Conservation (phyloP, 192 early-diverging fungal genomes). For the Backusella tuberculispora region DNA sequence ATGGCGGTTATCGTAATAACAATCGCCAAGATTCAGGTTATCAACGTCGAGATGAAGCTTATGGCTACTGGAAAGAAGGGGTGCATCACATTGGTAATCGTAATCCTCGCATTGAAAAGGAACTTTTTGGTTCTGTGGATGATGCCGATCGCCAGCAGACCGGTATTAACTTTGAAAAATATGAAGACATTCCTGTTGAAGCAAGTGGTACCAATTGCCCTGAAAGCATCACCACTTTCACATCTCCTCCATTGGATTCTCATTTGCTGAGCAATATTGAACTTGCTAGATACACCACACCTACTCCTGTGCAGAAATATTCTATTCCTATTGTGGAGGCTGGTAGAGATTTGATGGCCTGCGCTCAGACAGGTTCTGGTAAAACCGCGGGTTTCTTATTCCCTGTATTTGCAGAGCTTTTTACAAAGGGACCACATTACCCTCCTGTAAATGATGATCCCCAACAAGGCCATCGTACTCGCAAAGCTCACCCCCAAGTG, state of each 20-base stretch:
- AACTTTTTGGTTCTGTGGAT: conserved; percentile 76
- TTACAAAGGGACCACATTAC: conserved; percentile 74
- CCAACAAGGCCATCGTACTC: conserved; percentile 61
- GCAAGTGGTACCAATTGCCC: conserved; percentile 75
- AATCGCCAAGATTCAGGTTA: conserved; percentile 46
- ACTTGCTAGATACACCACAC: conserved; percentile 84
- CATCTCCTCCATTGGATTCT: conserved; percentile 73
- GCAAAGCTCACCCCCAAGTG: conserved; percentile 74
- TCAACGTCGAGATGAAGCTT: conserved; percentile 46
- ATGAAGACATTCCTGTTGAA: conserved; percentile 98
- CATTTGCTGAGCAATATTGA: conserved; percentile 91
- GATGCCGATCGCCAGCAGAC: conserved; percentile 79
- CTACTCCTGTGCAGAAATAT: conserved; percentile 97
- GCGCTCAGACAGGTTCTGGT: conserved; percentile 93
- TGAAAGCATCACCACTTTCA: conserved; percentile 62
- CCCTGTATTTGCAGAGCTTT: conserved; percentile 93
- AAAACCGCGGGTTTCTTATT: conserved; percentile 98
- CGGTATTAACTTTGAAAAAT: conserved; percentile 99
- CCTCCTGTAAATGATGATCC: conserved; percentile 41
- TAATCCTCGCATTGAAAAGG: conserved; percentile 77
- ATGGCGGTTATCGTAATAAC: conserved; percentile 40
- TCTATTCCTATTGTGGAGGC: conserved; percentile 82
- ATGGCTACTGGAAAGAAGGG: conserved; percentile 77
- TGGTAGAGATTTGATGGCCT: conserved; percentile 97
- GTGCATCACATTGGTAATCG: conserved; percentile 77